Evolutionary conservation across 352 stramenopile species (phyloP).

Genomic region (Phytophthora pini): DNA sequence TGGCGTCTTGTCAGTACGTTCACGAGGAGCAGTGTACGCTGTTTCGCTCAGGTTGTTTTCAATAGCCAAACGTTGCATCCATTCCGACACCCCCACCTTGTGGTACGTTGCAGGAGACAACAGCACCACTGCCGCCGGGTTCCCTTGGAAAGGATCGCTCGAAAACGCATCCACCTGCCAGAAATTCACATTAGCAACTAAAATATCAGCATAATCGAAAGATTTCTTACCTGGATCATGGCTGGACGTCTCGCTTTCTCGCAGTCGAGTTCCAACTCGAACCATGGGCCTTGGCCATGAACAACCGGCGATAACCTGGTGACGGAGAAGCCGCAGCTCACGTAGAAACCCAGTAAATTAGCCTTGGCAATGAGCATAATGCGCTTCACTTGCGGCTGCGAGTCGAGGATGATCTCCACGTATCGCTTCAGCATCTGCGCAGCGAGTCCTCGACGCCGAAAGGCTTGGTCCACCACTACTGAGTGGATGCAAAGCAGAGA

Average conservation of each 20-base stretch:
- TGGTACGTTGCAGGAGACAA: slow-evolving; percentile 43
- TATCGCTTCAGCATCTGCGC: slow-evolving; percentile 88
- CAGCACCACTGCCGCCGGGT: slow-evolving; percentile 92
- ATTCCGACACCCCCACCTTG: slow-evolving; percentile 30
- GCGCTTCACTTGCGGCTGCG: slow-evolving; percentile 60
- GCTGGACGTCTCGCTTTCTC: slow-evolving; percentile 33
- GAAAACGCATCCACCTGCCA: slow-evolving; percentile 77
- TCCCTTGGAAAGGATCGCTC: slow-evolving; percentile 77
- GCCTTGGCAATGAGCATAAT: slow-evolving; percentile 88
- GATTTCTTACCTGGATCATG: slow-evolving; percentile 49
- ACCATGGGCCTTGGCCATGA: slow-evolving; percentile 86
- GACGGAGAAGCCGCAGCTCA: slow-evolving; percentile 79
- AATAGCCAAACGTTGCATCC: slow-evolving; percentile 82
- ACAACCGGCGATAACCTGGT: slow-evolving; percentile 72
- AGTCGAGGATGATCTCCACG: slow-evolving; percentile 49
- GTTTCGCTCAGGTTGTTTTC: slow-evolving; percentile 96
- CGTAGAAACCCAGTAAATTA: slow-evolving; percentile 87
- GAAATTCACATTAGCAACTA: background rate
- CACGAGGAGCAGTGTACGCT: slow-evolving; percentile 74
- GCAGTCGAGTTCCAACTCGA: slow-evolving; percentile 76
- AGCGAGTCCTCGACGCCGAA: slow-evolving; percentile 75
- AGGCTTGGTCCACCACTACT: slow-evolving; percentile 76
- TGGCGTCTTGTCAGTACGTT: slow-evolving; percentile 1
- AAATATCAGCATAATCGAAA: background rate
- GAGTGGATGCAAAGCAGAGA: slow-evolving; percentile 90